phyloP scores from a whole-genome alignment of 2,329 filamentous ascomycete species.

The Tolypocladium inflatum region DNA sequence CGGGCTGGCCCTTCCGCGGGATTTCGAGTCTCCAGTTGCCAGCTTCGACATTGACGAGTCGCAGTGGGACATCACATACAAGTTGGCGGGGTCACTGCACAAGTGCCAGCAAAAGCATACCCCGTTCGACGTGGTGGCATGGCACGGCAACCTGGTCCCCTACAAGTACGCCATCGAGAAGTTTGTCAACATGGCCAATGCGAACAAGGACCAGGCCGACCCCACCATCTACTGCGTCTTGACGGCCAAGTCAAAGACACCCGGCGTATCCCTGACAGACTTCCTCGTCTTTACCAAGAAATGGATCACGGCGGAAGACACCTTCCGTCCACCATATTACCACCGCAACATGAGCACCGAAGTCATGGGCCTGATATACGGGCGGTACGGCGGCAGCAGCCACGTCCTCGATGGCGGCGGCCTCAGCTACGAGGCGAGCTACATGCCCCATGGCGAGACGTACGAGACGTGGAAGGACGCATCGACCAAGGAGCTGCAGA shows the following conservation, averaged over 20 bases:
- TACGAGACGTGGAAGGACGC: conserved; percentile 20
- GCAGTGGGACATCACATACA: conserved; percentile 49
- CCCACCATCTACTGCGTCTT: conserved; percentile 58
- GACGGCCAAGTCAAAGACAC: conserved; percentile 44
- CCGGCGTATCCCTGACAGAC: conserved; percentile 48
- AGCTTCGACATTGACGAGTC: conserved; percentile 46
- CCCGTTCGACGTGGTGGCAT: conserved; percentile 63
- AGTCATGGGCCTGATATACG: conserved; percentile 42
- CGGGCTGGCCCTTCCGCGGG: conserved; percentile 53
- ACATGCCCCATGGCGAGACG: conserved; percentile 26
- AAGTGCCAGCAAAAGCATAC: conserved; percentile 51
- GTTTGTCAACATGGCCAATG: conserved; percentile 48
- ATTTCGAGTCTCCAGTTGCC: conserved; percentile 55
- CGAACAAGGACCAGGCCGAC: conserved; percentile 55
- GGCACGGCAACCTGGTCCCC: conserved; percentile 60
- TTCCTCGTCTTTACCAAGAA: conserved; percentile 60
- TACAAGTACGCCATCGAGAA: conserved; percentile 48
- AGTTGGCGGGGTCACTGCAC: conserved; percentile 53
- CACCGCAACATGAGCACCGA: conserved; percentile 51
- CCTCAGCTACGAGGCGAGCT: conserved; percentile 21
- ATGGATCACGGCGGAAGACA: conserved; percentile 53
- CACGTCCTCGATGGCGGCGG: conserved; percentile 17
- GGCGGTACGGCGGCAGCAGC: conserved; percentile 20
- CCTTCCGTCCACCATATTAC: conserved; percentile 58
- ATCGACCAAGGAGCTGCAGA: conserved; percentile 16